Evolutionary conservation across 441 rosid species (phyloP), one percentile per base, ranked within the genome.

Genomic region (Daphne laureola): DNA sequence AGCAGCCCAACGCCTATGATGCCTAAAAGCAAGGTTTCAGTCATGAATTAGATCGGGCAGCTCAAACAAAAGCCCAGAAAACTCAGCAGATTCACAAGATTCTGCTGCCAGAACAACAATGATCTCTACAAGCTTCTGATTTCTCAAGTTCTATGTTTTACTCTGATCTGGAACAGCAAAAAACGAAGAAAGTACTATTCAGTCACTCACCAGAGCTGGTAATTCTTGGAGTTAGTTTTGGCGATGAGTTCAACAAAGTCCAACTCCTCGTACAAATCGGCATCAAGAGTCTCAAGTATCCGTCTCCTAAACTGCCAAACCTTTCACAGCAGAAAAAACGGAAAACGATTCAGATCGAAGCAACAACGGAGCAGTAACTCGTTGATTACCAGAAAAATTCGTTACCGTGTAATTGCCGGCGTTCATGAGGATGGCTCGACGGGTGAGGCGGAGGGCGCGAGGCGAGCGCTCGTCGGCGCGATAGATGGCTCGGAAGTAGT

Each of bases 1-100:
- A 11, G 95, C 93, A 78, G 80, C 83, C 96, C 99, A 93, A 61
- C 97, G 77, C 62, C 97, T 79, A 58, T 93, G 99, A 79, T 93
- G 95, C 99, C 97, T 93, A 68, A 49, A 62, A 55, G 25, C 38
- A 31, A 31, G 38, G 38, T 31, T 31, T 31, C 11, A 4, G 11
- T 31, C 9, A 5, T 31, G 38, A 31, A 31, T 5, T 1, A 31
- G 38, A 31, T 31, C 38, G 38, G 0, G 38, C 7, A 31, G 38
- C 31, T 21, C 31, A 18, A 48, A 16, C n/a, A 23, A 18, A 48
- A 21, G 0, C 25, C 25, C 25, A 21, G 25, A 21, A 21, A 21
- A 21, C 25, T 21, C 25, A 21, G 2, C 25, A 21, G 3, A 21
- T 21, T 21, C 25, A 21, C 25, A 21, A 54, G 47, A 2, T 43